A percentile compares a stretch with the other conserved stretches of the same genome.
Evolutionary conservation across 2,329 filamentous ascomycete species (phyloP).

Genomic region (Calonectria leucothoes): DNA sequence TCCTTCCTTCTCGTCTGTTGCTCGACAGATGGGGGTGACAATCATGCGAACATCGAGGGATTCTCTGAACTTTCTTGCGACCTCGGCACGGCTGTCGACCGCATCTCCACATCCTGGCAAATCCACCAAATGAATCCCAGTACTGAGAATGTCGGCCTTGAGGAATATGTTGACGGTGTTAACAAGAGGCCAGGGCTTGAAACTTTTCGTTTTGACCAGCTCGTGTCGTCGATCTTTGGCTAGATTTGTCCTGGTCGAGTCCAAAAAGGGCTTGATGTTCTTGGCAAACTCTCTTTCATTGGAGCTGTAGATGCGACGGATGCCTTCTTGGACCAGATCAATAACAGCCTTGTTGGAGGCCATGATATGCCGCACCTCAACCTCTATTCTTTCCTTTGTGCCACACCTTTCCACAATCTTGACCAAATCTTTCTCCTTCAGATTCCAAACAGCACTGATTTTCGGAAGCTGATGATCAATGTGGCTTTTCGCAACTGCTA

Average conservation of each 20-base stretch:
- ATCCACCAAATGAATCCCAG: conserved; percentile 64
- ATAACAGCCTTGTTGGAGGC: conserved; percentile 10
- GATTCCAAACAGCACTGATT: conserved; percentile 37
- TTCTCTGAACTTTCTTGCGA: conserved; percentile 34
- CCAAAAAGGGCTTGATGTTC: conserved; percentile 42
- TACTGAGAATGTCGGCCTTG: conserved; percentile 56
- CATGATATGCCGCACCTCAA: conserved; percentile 22
- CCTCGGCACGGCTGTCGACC: conserved; percentile 34
- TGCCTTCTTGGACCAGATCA: conserved; percentile 1
- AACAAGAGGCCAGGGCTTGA: conserved; percentile 52
- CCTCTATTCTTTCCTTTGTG: not conserved
- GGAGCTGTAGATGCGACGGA: not conserved
- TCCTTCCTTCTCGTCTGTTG: conserved; percentile 39
- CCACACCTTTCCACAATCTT: not conserved
- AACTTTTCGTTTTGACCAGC: conserved; percentile 7
- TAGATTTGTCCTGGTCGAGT: conserved; percentile 28
- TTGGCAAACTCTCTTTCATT: conserved; percentile 18
- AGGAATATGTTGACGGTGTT: conserved; percentile 54
- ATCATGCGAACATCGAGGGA: conserved; percentile 42
- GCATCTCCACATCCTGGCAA: conserved; percentile 64
- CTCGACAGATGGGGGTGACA: conserved; percentile 40
- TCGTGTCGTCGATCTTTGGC: not conserved
- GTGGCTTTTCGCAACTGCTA: not conserved
- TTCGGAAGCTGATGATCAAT: conserved; percentile 35
- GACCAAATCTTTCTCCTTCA: conserved; percentile 17